Evolutionary conservation across 176 grass and related monocot species (phyloP).

Genomic region (Avena atlantica): DNA sequence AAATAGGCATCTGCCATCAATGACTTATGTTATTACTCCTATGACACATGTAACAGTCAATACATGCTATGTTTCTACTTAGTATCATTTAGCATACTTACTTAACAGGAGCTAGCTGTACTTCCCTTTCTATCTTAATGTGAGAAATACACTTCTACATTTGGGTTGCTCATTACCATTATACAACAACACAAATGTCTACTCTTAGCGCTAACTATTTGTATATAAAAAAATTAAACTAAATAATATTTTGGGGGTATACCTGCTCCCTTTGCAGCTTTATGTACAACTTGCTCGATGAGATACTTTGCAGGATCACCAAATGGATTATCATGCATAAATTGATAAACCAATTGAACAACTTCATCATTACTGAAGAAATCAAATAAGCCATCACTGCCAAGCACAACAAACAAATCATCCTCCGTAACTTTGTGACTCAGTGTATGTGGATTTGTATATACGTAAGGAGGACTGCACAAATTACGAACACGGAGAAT

Average conservation of each 20-base stretch:
- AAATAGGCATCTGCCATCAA: neutral
- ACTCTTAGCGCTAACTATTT: neutral
- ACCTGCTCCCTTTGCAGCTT: constrained; percentile 93
- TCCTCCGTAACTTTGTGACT: constrained; percentile 71
- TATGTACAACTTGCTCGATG: constrained; percentile 81
- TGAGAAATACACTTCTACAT: neutral
- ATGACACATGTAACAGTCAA: neutral
- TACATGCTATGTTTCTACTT: neutral
- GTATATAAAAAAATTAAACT: neutral
- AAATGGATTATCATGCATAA: constrained; percentile 72
- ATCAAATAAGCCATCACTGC: constrained; percentile 97
- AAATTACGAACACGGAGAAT: constrained; percentile 88
- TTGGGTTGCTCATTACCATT: constrained; percentile 7
- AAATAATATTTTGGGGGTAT: constrained; percentile 48
- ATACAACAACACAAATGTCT: neutral
- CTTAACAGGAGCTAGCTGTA: neutral
- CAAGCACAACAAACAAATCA: constrained; percentile 92
- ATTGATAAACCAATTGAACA: constrained; percentile 82
- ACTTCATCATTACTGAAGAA: constrained; percentile 93
- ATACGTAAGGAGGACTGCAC: constrained; percentile 80
- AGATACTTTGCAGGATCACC: constrained; percentile 95
- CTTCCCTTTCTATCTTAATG: constrained; percentile 15
- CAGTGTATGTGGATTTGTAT: constrained; percentile 83
- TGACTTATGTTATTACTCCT: neutral
- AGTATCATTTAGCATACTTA: constrained; percentile 13